These are phyloP conservation scores for Daedalea quercina DNA, from an alignment of 768 basidiomycete genomes.

Conservation along the genomic window DNA sequence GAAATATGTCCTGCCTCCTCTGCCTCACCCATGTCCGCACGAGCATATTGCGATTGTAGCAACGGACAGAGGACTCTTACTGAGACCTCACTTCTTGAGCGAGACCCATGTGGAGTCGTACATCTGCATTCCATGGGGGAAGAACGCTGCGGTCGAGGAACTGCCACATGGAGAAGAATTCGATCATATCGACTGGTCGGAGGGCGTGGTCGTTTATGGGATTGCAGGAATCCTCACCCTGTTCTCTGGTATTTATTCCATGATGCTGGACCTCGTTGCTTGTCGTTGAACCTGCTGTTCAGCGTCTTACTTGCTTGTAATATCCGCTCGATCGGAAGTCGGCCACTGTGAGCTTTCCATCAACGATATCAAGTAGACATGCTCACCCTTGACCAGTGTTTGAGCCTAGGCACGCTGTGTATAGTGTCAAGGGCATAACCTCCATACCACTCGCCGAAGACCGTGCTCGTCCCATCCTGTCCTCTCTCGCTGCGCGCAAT, in stretches of 20 bases:
- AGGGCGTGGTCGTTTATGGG: conserved; percentile 60
- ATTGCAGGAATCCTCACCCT: conserved; percentile 70
- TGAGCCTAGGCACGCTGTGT: conserved; percentile 53
- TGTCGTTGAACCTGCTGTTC: not conserved
- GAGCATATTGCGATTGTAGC: conserved; percentile 58
- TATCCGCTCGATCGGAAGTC: conserved; percentile 54
- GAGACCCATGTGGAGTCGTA: conserved; percentile 28
- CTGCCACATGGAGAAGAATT: conserved; percentile 28
- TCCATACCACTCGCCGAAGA: conserved; percentile 69
- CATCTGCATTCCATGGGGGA: conserved; percentile 58
- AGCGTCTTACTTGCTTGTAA: conserved; percentile 76
- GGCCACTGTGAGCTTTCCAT: conserved; percentile 49
- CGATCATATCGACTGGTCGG: conserved; percentile 44
- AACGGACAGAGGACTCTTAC: conserved; percentile 55
- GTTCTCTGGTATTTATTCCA: conserved; percentile 49
- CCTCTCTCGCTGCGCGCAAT: conserved; percentile 35
- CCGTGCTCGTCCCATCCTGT: conserved; percentile 48
- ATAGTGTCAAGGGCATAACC: conserved; percentile 59
- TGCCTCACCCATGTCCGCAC: conserved; percentile 72
- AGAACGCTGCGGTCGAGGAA: conserved; percentile 46
- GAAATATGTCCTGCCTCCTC: conserved; percentile 55
- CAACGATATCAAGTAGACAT: not conserved
- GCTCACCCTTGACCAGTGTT: conserved; percentile 42
- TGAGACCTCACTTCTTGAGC: conserved; percentile 47
- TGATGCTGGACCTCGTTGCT: not conserved